A percentile compares a stretch with the other conserved stretches of the same genome.
These are phyloP conservation scores for Podospora tetraspora DNA, from an alignment of 495 filamentous ascomycete genomes.

Conservation along the genomic window DNA sequence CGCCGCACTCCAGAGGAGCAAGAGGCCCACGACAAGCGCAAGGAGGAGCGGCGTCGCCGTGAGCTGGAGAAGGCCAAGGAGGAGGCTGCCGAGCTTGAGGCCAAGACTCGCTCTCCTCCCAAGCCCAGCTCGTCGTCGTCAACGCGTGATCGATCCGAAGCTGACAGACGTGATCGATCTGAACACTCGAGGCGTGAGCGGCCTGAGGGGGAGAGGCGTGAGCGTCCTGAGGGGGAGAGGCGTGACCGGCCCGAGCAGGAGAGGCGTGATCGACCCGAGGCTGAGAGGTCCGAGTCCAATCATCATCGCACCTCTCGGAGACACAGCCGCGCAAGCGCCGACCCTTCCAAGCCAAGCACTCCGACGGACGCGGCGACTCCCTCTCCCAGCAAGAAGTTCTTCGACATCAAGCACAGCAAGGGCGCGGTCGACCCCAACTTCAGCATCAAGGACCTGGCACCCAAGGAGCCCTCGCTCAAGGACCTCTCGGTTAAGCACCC, in stretches of 20 bases:
- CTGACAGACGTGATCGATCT: slow-evolving; percentile 13
- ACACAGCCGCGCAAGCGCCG: slow-evolving; percentile 31
- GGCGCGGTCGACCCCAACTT: slow-evolving; percentile 31
- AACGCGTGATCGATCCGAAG: neutral
- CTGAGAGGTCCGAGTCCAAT: slow-evolving; percentile 12
- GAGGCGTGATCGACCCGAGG: slow-evolving; percentile 17
- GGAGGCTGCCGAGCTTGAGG: slow-evolving; percentile 6
- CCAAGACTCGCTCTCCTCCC: slow-evolving; percentile 13
- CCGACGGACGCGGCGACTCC: slow-evolving; percentile 17
- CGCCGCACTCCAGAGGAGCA: slow-evolving; percentile 26
- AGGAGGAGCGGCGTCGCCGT: slow-evolving; percentile 31
- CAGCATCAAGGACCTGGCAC: slow-evolving; percentile 1
- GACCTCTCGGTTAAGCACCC: neutral
- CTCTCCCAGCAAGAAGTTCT: slow-evolving; percentile 36
- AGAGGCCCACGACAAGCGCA: slow-evolving; percentile 40
- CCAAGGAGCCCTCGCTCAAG: slow-evolving; percentile 13
- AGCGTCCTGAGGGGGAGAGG: too few relatives aligned
- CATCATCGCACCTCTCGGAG: slow-evolving; percentile 31
- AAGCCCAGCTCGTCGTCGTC: slow-evolving; percentile 1
- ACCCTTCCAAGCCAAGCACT: slow-evolving; percentile 23
- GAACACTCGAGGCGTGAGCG: slow-evolving; percentile 6
- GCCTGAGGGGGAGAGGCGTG: too few relatives aligned
- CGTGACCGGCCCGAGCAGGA: neutral
- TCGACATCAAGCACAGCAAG: slow-evolving; percentile 35
- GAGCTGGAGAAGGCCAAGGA: slow-evolving; percentile 26